Evolutionary conservation across 805 yeast species (phyloP).

Genomic region (Pichia insulana): DNA sequence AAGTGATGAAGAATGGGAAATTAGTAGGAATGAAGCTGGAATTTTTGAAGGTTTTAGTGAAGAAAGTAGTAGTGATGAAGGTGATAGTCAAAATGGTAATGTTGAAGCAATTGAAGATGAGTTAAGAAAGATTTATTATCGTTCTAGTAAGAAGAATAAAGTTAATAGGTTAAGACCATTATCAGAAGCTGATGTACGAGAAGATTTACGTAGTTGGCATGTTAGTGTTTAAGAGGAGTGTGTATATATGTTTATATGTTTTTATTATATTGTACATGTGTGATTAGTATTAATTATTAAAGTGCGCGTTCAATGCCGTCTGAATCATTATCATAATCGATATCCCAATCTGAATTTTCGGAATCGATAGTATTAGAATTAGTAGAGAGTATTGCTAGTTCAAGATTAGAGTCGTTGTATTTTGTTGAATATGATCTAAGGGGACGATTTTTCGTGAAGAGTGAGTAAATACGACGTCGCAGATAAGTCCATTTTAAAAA

Average conservation of each 20-base stretch:
- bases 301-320: conserved; percentile 25
- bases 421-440: no score
- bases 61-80: background rate
- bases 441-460: no score
- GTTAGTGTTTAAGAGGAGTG: conserved; percentile 1
- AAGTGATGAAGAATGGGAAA: background rate
- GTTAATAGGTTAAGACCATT: conserved; percentile 17
- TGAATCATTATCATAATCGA: conserved; percentile 15
- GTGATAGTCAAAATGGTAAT: no score
- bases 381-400: no score
- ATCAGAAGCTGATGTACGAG: conserved; percentile 26
- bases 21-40: conserved; percentile 5
- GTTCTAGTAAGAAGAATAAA: conserved; percentile 1
- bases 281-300: no score
- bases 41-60: conserved; percentile 4
- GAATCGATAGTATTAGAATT: no score
- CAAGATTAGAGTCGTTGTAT: no score
- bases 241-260: background rate
- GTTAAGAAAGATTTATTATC: conserved; percentile 1
- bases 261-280: background rate
- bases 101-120: conserved; percentile 1
- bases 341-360: conserved; percentile 13
- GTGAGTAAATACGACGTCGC: no score
- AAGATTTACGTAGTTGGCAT: conserved; percentile 36
- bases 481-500: no score